These are phyloP conservation scores for Acanthamoeba triangularis DNA, from an alignment of 208 protist species.

Conservation along the genomic window DNA sequence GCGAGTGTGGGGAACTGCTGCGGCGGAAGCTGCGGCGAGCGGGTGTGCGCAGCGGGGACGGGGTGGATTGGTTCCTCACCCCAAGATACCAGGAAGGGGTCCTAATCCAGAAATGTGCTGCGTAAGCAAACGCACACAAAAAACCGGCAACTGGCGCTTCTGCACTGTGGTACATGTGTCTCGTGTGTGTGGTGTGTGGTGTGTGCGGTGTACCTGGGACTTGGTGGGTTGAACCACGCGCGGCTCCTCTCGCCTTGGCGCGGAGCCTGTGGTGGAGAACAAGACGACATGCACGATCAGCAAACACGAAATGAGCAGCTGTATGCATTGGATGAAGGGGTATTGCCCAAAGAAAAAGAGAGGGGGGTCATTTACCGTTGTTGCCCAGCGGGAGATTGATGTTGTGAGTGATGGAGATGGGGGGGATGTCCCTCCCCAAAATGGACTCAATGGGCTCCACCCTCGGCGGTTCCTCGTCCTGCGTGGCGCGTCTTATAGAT, in stretches of 20 bases:
- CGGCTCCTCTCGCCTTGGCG: not conserved
- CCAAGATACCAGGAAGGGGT: not conserved
- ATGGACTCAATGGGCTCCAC: conserved; percentile 81
- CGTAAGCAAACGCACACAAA: no score
- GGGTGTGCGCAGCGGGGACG: not conserved
- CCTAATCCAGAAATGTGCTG: not conserved
- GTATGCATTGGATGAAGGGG: no score
- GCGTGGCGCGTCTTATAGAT: not conserved
- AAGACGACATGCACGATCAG: no score
- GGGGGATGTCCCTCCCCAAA: conserved; percentile 79
- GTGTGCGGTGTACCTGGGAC: not conserved
- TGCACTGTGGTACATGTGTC: not conserved
- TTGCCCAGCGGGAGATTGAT: not conserved
- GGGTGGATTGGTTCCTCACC: not conserved
- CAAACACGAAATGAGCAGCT: no score
- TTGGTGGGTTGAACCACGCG: not conserved
- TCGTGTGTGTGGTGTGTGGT: no score
- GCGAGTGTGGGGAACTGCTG: not conserved
- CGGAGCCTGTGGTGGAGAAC: not conserved
- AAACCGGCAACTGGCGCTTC: not conserved
- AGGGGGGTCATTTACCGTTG: not conserved
- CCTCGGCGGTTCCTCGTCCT: conserved; percentile 61
- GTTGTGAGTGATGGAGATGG: conserved; percentile 74
- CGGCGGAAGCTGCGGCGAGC: not conserved
- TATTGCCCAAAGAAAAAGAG: not conserved